Evolutionary conservation across 148 eudicot species (phyloP).

Genomic region (Rhododendron vialii): DNA sequence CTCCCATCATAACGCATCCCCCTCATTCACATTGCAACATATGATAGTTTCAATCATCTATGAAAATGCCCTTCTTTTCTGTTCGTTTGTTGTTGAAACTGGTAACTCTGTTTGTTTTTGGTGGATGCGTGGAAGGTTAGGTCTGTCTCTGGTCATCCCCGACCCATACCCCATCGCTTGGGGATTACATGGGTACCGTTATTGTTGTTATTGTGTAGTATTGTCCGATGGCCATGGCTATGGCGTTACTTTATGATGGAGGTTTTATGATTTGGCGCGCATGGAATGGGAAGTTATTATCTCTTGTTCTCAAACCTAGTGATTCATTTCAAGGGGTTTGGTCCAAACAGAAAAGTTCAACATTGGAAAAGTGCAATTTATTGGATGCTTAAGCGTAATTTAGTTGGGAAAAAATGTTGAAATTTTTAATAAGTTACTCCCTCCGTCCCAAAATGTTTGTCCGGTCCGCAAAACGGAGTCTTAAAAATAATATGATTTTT

Average conservation of each 20-base stretch:
- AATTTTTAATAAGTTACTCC: neutral
- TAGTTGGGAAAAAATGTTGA: neutral
- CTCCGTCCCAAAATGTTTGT: too few species aligned
- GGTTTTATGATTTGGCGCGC: neutral
- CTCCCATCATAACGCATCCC: neutral
- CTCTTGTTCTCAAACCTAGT: neutral
- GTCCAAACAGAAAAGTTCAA: neutral
- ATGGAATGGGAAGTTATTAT: neutral
- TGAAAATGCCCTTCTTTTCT: neutral
- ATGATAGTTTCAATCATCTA: neutral
- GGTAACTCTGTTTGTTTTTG: neutral
- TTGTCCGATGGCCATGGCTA: neutral
- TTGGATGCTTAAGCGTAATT: neutral
- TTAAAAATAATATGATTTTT: too few species aligned
- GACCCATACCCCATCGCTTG: neutral
- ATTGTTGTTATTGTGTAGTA: neutral
- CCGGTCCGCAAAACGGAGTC: too few species aligned
- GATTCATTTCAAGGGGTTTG: neutral
- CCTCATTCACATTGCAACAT: neutral
- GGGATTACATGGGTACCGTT: neutral
- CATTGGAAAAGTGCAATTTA: neutral
- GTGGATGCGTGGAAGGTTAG: neutral
- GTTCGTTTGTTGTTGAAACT: neutral
- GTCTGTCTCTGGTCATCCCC: neutral
- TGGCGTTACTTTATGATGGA: neutral